Base-by-base conservation (phyloP, 805 yeast genomes). In the Candida wancherniae region DNA sequence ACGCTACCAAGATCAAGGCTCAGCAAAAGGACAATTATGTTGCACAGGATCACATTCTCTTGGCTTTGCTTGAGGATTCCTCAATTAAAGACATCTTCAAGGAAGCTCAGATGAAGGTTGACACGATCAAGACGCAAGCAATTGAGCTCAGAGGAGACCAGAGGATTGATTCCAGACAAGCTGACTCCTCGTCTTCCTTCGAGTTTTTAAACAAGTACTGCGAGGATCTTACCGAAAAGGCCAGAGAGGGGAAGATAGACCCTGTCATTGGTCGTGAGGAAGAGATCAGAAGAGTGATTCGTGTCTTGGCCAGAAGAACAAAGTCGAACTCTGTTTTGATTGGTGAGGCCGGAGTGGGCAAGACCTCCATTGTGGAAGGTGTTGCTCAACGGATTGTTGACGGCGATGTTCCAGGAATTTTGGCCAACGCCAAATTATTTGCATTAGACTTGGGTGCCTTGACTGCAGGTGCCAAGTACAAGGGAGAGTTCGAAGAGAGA, bases 341-440 rank as follows among this genome's bases (percentile, higher is more conserved):
- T 50, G 98, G 98, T 71, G 98, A 92, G 52, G 96, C 98, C 24
- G 98, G 98, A 77, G 97, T 92, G 32, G 98, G 98, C 71, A 92
- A 92, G 66, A 92, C 98, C 22, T 84, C 95, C 18, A 90, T 92
- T 48, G 95, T 92, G 31, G 98, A 92, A 65, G 98, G 97, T 51
- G 97, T 92, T 34, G 97, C 98, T 9, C 97, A 90, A 62, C 75
- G 98, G 63, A 86, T 92, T 42, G 78, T 92, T 38, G 97, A 92
- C 52, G 84, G 84, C 42, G 98, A 92, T 60, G 95, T 92, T 10
- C 98, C 98, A 24, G 74, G 78, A 15, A 85, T 90, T 41, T 69
- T 92, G 44, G 83, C 84, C 39, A 77, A 77, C 36, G 79, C 95
- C 42, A 78, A 80, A 42, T 68, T 92, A 34, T 90, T 80, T 56